Evolutionary conservation across 1,139 yeast species (phyloP), one percentile per base, ranked within the genome.

Genomic region (Sugiyamaella castrensis): DNA sequence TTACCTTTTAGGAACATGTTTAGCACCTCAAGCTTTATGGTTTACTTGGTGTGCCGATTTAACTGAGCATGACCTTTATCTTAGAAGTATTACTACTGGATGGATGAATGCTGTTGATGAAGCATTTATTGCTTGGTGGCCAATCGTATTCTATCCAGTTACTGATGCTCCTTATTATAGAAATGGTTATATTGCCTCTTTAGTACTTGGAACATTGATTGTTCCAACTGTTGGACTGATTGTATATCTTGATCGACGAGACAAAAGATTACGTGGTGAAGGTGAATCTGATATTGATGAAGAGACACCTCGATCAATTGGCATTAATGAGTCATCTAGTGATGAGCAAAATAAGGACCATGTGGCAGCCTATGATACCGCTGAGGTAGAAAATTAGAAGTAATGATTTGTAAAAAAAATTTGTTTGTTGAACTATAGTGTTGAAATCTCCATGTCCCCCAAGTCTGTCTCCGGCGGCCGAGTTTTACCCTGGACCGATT

Each of bases 101-200:
- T 52, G 57, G 54, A 54, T 54, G 55, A 54, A 54, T 35, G 49
- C 57, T 2, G 41, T 54, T 27, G 53, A 48, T 32, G 55, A 52
- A 39, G 57, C 57, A 4, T 54, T 52, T 31, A 52, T 52, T 32
- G 53, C 57, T 24, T 54, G 55, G 55, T 52, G 55, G 54, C 55
- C 57, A 12, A 50, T 52, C 30, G 53, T 54, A 1, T 52, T 52
- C 38, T 54, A 50, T 30, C 57, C 57, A 7, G 53, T 48, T 1
- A 52, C 57, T 2, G 55, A 54, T 40, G 55, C 57, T n/a, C 57
- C 57, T 10, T 15, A 29, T 12, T 54, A 36, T 36, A 54, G 40
- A 9, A 50, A 32, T 8, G 57, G 57, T 2, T 50, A 40, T 33
- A 52, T 41, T 13, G 51, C 54, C 1, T 51, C 54, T 7, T 36